Evolutionary conservation across 768 basidiomycete genomes (phyloP), one percentile per base, ranked within the genome.

Genomic region (Sistotremastrum niveocremeum): DNA sequence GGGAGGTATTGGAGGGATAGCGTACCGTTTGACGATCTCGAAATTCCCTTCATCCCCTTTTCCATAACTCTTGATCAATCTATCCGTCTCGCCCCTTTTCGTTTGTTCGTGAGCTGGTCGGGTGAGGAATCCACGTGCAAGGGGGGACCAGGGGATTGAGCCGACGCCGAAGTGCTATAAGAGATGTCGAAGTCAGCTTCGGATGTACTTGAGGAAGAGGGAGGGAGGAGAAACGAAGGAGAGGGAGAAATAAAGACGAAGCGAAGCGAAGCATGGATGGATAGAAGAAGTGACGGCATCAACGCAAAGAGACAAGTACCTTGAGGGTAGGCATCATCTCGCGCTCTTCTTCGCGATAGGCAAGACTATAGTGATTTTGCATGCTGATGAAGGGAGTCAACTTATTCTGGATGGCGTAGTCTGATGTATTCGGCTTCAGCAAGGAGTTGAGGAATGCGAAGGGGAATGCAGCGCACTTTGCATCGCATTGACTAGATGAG

Each of bases 281-380:
- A n/a, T n/a, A n/a, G n/a, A n/a, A n/a, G n/a, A n/a, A n/a, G n/a
- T n/a, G n/a, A n/a, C n/a, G n/a, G n/a, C n/a, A n/a, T n/a, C n/a
- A n/a, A n/a, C n/a, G n/a, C n/a, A n/a, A n/a, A n/a, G n/a, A n/a
- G n/a, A n/a, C n/a, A n/a, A n/a, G n/a, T 34, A 70, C 73, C 62
- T 74, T 73, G 34, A 75, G 59, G 1, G 70, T 71, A 2, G 79
- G 79, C 52, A 78, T 73, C 74, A 77, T 76, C 52, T 76, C 75
- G 2, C 74, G 63, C 53, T 77, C 78, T 54, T 82, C 79, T 56
- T 82, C 80, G 10, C 79, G 64, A 52, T 82, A 81, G 8, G 76
- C 54, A 6, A 77, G 58, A 48, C 62, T 75, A 56, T 81, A 72
- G 48, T 77, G 75, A 53, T 81, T 81, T 57, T 81, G 79, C 78